These are phyloP conservation scores for Lupinus albus DNA, from an alignment of 306 rosid genomes.

Conservation along the genomic window DNA sequence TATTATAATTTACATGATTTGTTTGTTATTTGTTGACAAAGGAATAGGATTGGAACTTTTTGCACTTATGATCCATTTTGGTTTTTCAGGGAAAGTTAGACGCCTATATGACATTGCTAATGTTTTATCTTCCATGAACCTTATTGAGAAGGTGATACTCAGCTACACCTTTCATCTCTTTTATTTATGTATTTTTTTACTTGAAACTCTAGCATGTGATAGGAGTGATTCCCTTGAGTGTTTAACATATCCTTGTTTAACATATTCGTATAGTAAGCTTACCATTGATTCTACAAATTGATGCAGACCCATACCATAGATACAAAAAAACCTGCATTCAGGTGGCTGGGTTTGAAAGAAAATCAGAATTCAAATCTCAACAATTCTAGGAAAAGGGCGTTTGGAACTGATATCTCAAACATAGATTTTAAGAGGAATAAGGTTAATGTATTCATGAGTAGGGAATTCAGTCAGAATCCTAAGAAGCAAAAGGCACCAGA, in stretches of 20 bases:
- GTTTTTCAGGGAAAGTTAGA: slow-evolving; percentile 83
- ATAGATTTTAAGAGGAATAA: slow-evolving; percentile 54
- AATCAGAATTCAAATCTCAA: slow-evolving; percentile 35
- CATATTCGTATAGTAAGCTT: neutral
- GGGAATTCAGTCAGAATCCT: slow-evolving; percentile 35
- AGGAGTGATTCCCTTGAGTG: neutral
- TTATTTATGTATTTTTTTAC: neutral
- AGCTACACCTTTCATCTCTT: neutral
- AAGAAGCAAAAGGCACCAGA: slow-evolving; percentile 43
- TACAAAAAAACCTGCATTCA: slow-evolving; percentile 88
- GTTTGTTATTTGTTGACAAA: neutral
- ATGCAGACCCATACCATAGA: slow-evolving; percentile 75
- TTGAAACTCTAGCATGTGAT: neutral
- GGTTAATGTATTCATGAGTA: slow-evolving; percentile 42
- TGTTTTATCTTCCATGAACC: slow-evolving; percentile 81
- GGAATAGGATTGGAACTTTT: neutral
- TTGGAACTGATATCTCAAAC: slow-evolving; percentile 81
- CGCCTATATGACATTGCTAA: slow-evolving; percentile 94
- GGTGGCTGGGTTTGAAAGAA: slow-evolving; percentile 74
- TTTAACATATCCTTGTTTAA: neutral
- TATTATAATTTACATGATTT: neutral
- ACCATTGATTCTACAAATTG: slow-evolving; percentile 12
- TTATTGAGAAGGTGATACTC: slow-evolving; percentile 82
- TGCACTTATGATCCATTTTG: slow-evolving; percentile 24
- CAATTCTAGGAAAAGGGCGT: slow-evolving; percentile 70